Percentiles rank a stretch among this genome's conserved stretches.
phyloP scores from a whole-genome alignment of 345 rosid species.

The Salix dunnii region DNA sequence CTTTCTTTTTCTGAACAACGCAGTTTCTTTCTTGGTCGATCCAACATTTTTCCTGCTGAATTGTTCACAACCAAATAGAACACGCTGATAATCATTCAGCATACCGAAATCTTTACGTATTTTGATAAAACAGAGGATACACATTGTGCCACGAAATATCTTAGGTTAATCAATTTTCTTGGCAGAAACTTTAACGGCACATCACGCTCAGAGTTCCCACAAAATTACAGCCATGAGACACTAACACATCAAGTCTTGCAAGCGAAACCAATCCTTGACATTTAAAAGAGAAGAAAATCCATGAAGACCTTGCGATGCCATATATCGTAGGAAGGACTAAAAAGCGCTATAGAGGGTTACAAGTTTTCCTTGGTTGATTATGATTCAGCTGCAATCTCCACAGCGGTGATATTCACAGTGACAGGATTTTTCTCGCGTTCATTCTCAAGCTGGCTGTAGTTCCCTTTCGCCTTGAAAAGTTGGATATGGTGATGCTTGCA shows the following conservation, averaged over 20 bases:
- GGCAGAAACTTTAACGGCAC: not conserved
- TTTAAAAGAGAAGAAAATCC: not conserved
- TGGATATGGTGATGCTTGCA: conserved; percentile 72
- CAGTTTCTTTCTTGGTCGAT: not conserved
- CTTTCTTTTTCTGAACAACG: not conserved
- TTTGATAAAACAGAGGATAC: conserved; percentile 7
- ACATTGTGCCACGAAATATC: conserved; percentile 3
- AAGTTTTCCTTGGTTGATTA: not conserved
- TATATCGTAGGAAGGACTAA: not conserved
- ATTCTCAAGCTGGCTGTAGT: conserved; percentile 59
- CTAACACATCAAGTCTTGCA: not conserved
- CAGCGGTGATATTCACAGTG: conserved; percentile 9
- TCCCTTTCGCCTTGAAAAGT: conserved; percentile 62
- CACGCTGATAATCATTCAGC: not conserved
- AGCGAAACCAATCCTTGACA: not conserved
- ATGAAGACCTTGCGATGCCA: not conserved
- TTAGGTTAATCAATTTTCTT: conserved; percentile 1
- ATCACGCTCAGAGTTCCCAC: not conserved
- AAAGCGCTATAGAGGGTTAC: not conserved
- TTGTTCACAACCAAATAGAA: not conserved
- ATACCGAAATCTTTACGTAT: not conserved
- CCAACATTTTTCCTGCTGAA: not conserved
- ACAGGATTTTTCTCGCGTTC: conserved; percentile 24
- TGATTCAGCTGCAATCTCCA: conserved; percentile 37
- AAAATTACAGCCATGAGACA: not conserved